Percentiles rank a stretch among this genome's conserved stretches.
Conservation (phyloP, 2,329 filamentous ascomycete genomes). For the Coniosporium tulheliwenetii region DNA sequence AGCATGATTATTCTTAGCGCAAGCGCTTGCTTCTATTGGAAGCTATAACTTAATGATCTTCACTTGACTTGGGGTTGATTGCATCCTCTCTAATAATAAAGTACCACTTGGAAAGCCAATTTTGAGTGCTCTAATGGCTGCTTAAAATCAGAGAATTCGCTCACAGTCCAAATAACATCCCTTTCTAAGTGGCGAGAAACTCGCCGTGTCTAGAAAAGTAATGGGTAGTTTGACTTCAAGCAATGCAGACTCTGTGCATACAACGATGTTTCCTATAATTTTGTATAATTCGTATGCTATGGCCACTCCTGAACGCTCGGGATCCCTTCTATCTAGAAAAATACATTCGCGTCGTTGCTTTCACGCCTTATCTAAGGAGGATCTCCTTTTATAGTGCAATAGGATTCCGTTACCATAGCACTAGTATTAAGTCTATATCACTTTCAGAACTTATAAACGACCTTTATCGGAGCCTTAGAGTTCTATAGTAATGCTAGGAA, state of each 20-base stretch:
- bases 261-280: conserved; percentile 4
- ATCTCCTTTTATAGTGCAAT: conserved; percentile 2
- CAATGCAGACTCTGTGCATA: conserved; percentile 7
- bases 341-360: conserved; percentile 2
- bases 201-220: conserved; percentile 7
- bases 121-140: too few relatives aligned
- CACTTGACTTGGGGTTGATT: too few relatives aligned
- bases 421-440: conserved; percentile 3
- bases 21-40: too few relatives aligned
- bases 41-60: too few relatives aligned
- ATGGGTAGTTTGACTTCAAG: conserved; percentile 11
- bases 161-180: too few relatives aligned
- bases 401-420: conserved; percentile 3
- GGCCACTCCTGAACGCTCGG: conserved; percentile 1
- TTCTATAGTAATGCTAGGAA: conserved; percentile 1
- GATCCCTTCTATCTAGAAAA: conserved; percentile 2
- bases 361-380: conserved; percentile 3
- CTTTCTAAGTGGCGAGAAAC: conserved; percentile 5
- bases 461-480: conserved; percentile 4
- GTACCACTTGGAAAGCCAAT: too few relatives aligned
- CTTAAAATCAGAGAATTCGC: too few relatives aligned
- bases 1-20: too few relatives aligned
- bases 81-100: too few relatives aligned
- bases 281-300: conserved; percentile 3
- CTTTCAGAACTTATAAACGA: conserved; percentile 3